These are phyloP conservation scores for Kwoniella pini DNA, from an alignment of 768 basidiomycete genomes.

Conservation along the genomic window DNA sequence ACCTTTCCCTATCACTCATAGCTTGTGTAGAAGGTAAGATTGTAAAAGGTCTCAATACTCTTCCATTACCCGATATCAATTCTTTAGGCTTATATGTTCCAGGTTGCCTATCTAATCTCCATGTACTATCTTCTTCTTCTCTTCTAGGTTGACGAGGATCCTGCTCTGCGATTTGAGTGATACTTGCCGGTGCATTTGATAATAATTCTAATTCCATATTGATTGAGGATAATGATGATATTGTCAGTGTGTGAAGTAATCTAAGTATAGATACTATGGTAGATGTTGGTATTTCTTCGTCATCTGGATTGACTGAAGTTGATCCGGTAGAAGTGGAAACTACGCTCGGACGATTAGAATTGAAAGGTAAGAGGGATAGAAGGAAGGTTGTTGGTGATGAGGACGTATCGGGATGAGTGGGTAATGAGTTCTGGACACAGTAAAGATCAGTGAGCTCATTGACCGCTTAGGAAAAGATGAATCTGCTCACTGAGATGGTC, in stretches of 20 bases:
- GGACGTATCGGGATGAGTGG: constrained; percentile 24
- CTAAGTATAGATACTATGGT: constrained; percentile 70
- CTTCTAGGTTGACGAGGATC: constrained; percentile 20
- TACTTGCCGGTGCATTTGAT: constrained; percentile 34
- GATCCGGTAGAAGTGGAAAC: constrained; percentile 11
- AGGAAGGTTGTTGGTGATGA: constrained; percentile 41
- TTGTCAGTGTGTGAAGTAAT: constrained; percentile 69
- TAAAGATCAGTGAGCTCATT: not conserved
- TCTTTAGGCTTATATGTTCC: constrained; percentile 51
- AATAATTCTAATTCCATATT: constrained; percentile 74
- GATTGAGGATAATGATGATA: constrained; percentile 67
- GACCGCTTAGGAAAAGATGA: no score
- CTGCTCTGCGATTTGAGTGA: constrained; percentile 37
- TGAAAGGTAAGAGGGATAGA: constrained; percentile 29
- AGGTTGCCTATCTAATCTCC: constrained; percentile 69
- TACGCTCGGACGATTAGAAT: constrained; percentile 5
- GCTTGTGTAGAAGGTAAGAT: constrained; percentile 72
- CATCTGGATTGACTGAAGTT: constrained; percentile 42
- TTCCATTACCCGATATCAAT: constrained; percentile 73
- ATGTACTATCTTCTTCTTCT: constrained; percentile 61
- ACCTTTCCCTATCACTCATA: constrained; percentile 64
- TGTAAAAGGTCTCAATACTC: constrained; percentile 87
- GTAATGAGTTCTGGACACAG: constrained; percentile 40
- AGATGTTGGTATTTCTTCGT: constrained; percentile 51
- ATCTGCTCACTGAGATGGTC: constrained; percentile 65